Evolutionary conservation across 2,329 filamentous ascomycete genomes (phyloP).

Genomic region (Orbilia blumenaviensis): DNA sequence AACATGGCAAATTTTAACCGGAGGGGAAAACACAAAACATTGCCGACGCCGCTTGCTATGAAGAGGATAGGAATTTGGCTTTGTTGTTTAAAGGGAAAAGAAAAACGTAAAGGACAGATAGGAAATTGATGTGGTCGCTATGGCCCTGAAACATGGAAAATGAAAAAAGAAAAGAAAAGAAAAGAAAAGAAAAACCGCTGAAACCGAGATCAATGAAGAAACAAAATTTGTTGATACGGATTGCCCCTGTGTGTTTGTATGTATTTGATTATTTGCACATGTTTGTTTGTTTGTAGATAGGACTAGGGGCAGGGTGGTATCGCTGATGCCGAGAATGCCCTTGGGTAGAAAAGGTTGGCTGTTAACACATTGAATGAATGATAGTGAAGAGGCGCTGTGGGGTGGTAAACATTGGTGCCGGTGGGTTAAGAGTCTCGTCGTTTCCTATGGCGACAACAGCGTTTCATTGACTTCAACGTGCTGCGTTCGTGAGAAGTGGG

Average conservation of each 20-base stretch:
- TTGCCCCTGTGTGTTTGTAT: conserved; percentile 45
- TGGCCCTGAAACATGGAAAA: conserved; percentile 36
- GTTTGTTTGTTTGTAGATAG: conserved; percentile 16
- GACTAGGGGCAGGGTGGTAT: conserved; percentile 1
- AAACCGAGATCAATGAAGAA: conserved; percentile 22
- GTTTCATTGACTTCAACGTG: neutral
- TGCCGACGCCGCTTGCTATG: conserved; percentile 26
- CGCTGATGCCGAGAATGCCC: conserved; percentile 20
- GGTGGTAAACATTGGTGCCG: neutral
- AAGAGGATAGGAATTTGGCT: conserved; percentile 28
- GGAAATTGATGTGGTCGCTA: conserved; percentile 52
- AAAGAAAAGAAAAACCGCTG: conserved; percentile 31
- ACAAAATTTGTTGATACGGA: conserved; percentile 22
- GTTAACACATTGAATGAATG: conserved; percentile 53
- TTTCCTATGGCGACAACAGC: neutral
- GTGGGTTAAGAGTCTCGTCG: neutral
- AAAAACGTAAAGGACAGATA: conserved; percentile 32
- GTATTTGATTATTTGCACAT: conserved; percentile 21
- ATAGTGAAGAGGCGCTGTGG: conserved; percentile 17
- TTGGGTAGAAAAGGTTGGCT: conserved; percentile 1
- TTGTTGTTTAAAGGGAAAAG: conserved; percentile 25
- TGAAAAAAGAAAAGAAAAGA: conserved; percentile 1
- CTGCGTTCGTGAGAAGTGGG: neutral
- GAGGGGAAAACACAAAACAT: conserved; percentile 25
- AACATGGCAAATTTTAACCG: conserved; percentile 13